A percentile compares a stretch with the other conserved stretches of the same genome.
Conservation (phyloP, 495 filamentous ascomycete species). For the Entonaema liquescens region DNA sequence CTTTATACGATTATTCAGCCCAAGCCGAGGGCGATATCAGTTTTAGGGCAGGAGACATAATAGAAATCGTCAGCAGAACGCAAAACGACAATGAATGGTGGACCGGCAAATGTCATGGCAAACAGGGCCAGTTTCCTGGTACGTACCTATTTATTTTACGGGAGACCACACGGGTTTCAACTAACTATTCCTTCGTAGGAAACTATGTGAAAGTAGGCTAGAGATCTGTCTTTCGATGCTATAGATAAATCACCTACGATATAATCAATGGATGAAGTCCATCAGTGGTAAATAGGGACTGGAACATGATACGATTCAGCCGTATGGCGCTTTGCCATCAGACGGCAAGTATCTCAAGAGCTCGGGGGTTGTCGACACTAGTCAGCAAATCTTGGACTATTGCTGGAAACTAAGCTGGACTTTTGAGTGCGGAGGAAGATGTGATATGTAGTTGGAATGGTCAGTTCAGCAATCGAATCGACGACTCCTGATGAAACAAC, state of each 20-base stretch:
- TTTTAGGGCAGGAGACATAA: slow-evolving; percentile 88
- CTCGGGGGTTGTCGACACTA: neutral
- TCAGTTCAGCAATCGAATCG: neutral
- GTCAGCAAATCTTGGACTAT: slow-evolving; percentile 2
- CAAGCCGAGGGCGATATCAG: slow-evolving; percentile 94
- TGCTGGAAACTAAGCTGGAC: neutral
- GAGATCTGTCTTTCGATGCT: slow-evolving; percentile 13
- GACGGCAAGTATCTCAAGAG: slow-evolving; percentile 3
- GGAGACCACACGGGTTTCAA: neutral
- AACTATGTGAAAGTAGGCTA: slow-evolving; percentile 46
- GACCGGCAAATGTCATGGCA: slow-evolving; percentile 78
- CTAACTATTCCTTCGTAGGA: slow-evolving; percentile 33
- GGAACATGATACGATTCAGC: slow-evolving; percentile 7
- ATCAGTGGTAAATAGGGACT: neutral
- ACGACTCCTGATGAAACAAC: neutral
- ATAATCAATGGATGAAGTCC: slow-evolving; percentile 12
- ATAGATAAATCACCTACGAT: slow-evolving; percentile 9
- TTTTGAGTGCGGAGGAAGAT: neutral
- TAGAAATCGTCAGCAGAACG: slow-evolving; percentile 84
- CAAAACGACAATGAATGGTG: slow-evolving; percentile 97
- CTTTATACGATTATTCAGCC: slow-evolving; percentile 94
- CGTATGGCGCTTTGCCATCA: slow-evolving; percentile 14
- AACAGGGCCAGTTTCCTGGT: slow-evolving; percentile 95
- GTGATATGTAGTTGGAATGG: neutral
- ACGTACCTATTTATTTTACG: slow-evolving; percentile 39